Evolutionary conservation across 2,329 filamentous ascomycete species (phyloP).

Genomic region (Diaporthe batatas): DNA sequence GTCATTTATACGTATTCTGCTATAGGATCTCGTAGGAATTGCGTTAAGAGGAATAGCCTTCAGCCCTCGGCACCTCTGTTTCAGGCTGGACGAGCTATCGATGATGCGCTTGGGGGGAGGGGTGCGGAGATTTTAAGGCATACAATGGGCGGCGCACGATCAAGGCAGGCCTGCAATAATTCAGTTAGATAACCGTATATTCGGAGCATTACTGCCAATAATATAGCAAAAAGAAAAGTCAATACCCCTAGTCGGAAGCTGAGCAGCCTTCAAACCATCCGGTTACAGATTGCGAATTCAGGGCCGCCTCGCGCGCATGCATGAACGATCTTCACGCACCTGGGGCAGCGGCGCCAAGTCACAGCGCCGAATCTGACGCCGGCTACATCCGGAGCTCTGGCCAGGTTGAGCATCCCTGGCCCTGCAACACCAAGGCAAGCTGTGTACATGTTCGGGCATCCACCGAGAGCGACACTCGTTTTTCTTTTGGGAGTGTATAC

Average conservation of each 20-base stretch:
- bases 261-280: conserved; percentile 7
- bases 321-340: conserved; percentile 30
- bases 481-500: neutral
- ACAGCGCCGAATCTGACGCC: conserved; percentile 29
- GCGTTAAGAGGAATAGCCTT: conserved; percentile 18
- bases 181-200: neutral
- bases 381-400: conserved; percentile 16
- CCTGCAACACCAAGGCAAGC: conserved; percentile 7
- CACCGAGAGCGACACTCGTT: neutral
- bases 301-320: conserved; percentile 1
- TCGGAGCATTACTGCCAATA: conserved; percentile 9
- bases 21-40: conserved; percentile 13
- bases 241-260: neutral
- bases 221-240: neutral
- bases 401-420: conserved; percentile 19
- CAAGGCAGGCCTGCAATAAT: conserved; percentile 5
- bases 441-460: conserved; percentile 13
- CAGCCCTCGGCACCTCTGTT: conserved; percentile 1
- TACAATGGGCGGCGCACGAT: neutral
- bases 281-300: conserved; percentile 22
- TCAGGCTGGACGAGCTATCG: conserved; percentile 13
- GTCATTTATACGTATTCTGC: neutral
- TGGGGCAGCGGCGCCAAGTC: conserved; percentile 28
- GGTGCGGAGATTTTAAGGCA: neutral
- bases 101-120: conserved; percentile 5